Base-by-base conservation (phyloP, 2,329 filamentous ascomycete genomes). In the Diaporthe batatas region DNA sequence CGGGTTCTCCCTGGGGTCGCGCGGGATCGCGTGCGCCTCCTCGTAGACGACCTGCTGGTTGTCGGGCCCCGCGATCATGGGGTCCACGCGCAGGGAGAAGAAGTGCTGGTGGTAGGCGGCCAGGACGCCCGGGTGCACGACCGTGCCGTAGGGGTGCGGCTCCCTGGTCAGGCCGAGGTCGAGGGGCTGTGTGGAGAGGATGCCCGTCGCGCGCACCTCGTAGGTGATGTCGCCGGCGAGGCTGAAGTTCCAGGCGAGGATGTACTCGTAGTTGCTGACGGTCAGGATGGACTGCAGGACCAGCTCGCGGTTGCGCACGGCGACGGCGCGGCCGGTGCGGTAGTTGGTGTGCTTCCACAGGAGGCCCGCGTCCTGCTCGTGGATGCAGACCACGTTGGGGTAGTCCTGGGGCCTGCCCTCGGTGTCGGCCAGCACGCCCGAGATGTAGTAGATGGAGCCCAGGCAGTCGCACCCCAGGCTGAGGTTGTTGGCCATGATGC, bases 81-180 rank as follows among this genome's bases (percentile, higher is more conserved):
- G 90, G 77, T 92, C 90, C 16, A 92, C 83, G 11, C 90, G 87
- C 6, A 91, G 84, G 4, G 88, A 91, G 83, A 95, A 94, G 80
- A 94, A 92, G 81, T 95, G 93, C 79, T 95, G 93, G 78, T 95
- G 93, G 81, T 93, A 90, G 0, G 86, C 84, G 2, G 91, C 92
- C 44, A 94, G 82, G 0, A 89, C 88, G 2, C 90, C 90, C 0
- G 87, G 85, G 12, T 86, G 85, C 1, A 93, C 91, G 2, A 92
- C 87, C 70, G 89, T 93, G 42, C 89, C 89, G 77, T 86, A 91
- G 2, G 83, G 82, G 36, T 82, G 83, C 2, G 79, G 77, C 1
- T 83, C 86, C 75, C 87, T 87, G 53, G 86, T 86, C 0, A 86
- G 79, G 49, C 89, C 87, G 68, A 91, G 89, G 76, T 89, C 86